Base-by-base conservation (phyloP, 2,329 filamentous ascomycete genomes). In the Gaeumannomyces sp. region DNA sequence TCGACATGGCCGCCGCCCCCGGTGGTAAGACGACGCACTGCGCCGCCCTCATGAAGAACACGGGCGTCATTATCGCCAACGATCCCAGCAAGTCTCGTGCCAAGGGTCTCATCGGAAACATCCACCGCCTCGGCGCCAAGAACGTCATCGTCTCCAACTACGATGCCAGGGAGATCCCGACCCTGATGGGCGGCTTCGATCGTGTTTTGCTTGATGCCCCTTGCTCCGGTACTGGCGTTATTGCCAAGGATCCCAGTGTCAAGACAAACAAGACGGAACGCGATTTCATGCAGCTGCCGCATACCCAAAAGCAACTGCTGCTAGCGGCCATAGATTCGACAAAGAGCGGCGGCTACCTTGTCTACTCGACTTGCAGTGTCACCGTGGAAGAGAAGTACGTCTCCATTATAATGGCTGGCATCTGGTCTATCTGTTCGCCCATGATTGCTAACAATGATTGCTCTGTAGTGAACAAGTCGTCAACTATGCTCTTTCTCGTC, bases 201-300 rank as follows among this genome's bases (percentile, higher is more conserved):
- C 87, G 95, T 68, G 92, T 99, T 7, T 80, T 98, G 60, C 90
- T 98, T 66, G 93, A 99, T 79, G 93, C 93, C 1, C 95, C 95
- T 5, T 98, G 95, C 80, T 96, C 93, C 3, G 94, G 95, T 70
- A 99, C 95, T 0, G 95, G 95, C 72, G 95, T 99, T 73, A 99
- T 99, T 70, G 90, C 93, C 68, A 99, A 99, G 81, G 95, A 99
- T 77, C 87, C 94, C 38, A 92, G 90, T 69, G 93, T 99, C 71
- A 99, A 99, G 84, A 98, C 94, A 29, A 98, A 97, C 82, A 98
- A 98, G 83, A 96, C 91, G 14, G 92, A 96, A 75, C 89, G 89
- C 69, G 95, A 99, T 77, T 99, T 99, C 81, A 86, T 97, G 76
- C 87, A 90, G 73, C 86, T 99, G 63, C 93, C 95, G 0, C 95